These are phyloP conservation scores for Penicillium simplicissimum DNA, from an alignment of 495 filamentous ascomycete genomes.

Conservation along the genomic window DNA sequence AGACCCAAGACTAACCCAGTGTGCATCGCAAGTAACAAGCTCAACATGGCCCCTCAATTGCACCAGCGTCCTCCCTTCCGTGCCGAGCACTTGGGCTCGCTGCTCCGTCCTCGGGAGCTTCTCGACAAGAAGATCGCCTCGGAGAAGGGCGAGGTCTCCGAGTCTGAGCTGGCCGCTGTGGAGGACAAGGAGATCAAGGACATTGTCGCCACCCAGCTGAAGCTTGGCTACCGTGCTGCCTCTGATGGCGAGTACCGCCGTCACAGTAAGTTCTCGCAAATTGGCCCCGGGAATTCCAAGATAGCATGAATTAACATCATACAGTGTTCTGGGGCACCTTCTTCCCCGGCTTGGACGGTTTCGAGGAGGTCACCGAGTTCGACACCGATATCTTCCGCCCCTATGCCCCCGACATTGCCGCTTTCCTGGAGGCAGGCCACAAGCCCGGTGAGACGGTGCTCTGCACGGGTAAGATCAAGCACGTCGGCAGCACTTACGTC, in stretches of 20 bases:
- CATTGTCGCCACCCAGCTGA: slow-evolving; percentile 63
- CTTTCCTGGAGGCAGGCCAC: slow-evolving; percentile 67
- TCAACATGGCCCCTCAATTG: slow-evolving; percentile 41
- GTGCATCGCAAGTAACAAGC: neutral
- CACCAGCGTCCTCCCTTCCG: slow-evolving; percentile 72
- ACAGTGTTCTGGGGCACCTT: slow-evolving; percentile 71
- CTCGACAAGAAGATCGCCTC: slow-evolving; percentile 61
- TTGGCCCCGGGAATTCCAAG: neutral
- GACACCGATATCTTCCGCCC: slow-evolving; percentile 64
- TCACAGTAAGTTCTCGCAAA: slow-evolving; percentile 47
- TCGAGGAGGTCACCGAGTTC: slow-evolving; percentile 60
- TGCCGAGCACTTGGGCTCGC: slow-evolving; percentile 82
- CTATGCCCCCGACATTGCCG: slow-evolving; percentile 79
- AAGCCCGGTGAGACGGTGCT: slow-evolving; percentile 75
- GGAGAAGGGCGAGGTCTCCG: slow-evolving; percentile 48
- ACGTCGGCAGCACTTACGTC: slow-evolving; percentile 60
- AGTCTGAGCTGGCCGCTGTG: slow-evolving; percentile 43
- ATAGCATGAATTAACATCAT: neutral
- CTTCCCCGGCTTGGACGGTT: slow-evolving; percentile 74
- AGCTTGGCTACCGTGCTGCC: slow-evolving; percentile 66
- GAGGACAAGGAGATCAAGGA: slow-evolving; percentile 69
- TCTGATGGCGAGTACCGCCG: slow-evolving; percentile 77
- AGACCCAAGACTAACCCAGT: neutral
- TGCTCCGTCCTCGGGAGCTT: slow-evolving; percentile 70
- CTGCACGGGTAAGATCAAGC: slow-evolving; percentile 71